Evolutionary conservation across 768 basidiomycete genomes (phyloP).

Genomic region (Holtermannia corniformis): DNA sequence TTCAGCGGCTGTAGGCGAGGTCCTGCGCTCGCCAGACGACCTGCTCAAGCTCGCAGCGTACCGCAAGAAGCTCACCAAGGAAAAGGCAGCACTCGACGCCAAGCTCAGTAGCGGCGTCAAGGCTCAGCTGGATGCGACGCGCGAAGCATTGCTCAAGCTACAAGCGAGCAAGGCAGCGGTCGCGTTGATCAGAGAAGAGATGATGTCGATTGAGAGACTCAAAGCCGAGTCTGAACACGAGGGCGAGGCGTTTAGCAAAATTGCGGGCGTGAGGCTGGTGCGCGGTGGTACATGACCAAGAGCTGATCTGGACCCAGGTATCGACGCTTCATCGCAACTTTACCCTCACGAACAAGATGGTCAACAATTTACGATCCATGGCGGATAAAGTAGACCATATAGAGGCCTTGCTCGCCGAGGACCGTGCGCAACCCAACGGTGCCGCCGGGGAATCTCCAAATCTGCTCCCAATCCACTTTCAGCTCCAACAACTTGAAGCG

Average conservation of each 20-base stretch:
- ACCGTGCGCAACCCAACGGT: constrained; percentile 68
- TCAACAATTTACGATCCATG: constrained; percentile 88
- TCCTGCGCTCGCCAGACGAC: constrained; percentile 87
- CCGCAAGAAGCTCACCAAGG: constrained; percentile 90
- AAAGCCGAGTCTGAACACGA: constrained; percentile 66
- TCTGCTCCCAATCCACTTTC: constrained; percentile 79
- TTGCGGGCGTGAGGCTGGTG: constrained; percentile 61
- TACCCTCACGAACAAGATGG: constrained; percentile 89
- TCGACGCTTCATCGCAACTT: constrained; percentile 94
- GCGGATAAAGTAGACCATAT: constrained; percentile 68
- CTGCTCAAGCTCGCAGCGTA: constrained; percentile 78
- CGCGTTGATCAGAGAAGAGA: constrained; percentile 29
- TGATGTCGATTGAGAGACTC: constrained; percentile 54
- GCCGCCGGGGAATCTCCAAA: constrained; percentile 59
- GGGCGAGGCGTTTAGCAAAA: constrained; percentile 87
- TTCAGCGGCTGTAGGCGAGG: constrained; percentile 47
- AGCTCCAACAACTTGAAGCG: constrained; percentile 79
- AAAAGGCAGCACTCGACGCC: constrained; percentile 86
- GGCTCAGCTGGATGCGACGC: constrained; percentile 81
- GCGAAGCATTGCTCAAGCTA: constrained; percentile 55
- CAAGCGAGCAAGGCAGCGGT: constrained; percentile 35
- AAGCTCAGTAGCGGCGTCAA: constrained; percentile 83
- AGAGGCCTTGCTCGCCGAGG: constrained; percentile 64
- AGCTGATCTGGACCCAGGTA: constrained; percentile 49
- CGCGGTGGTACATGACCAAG: not conserved